Base-by-base conservation (phyloP, 1,284 basidiomycete genomes). In the Apiotrichum mycotoxinovorans region DNA sequence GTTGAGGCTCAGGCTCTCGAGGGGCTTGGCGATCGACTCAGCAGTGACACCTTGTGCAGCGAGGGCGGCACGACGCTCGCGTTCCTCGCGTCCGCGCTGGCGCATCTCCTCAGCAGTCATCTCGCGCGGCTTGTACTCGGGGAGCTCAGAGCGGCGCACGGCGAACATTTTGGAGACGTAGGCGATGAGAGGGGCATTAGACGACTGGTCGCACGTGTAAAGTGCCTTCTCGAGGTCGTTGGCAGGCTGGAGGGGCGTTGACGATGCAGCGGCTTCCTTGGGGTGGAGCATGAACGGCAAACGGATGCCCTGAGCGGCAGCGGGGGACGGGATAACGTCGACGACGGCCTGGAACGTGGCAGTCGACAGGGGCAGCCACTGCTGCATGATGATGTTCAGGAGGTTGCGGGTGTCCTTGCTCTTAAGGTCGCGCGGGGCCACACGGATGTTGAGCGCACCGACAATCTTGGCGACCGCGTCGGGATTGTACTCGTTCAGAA, bases 81-180 rank as follows among this genome's bases (percentile, higher is more conserved):
- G 80, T n/a, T 84, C 83, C 52, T 84, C 83, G 61, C 80, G 80
- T 2, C 87, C 89, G 54, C 82, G 80, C 20, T 82, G 79, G 25
- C 91, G 82, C 85, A 96, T 88, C 73, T 96, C 90, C 35, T 96
- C 91, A 0, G 89, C 90, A 0, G 88, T 91, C 54, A 92, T 71
- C 26, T 84, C 80, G 62, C 81, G 85, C 69, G 86, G 84, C 77
- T 88, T 90, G 72, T 87, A 87, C 68, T 94, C 87, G 0, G 95
- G 95, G 33, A 98, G 78, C 48, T 95, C 89, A 53, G 84, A 84
- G 20, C 78, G 79, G 23, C 85, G 79, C 1, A 98, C 87, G 0
- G 93, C 93, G 74, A 98, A 98, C 95, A 98, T 98, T 76, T 98
- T 98, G 81, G 91, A 96, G 53, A 98, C 89, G 73, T 95, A 96